phyloP scores from a whole-genome alignment of 2,329 filamentous ascomycete species.

The Apiospora hydei region DNA sequence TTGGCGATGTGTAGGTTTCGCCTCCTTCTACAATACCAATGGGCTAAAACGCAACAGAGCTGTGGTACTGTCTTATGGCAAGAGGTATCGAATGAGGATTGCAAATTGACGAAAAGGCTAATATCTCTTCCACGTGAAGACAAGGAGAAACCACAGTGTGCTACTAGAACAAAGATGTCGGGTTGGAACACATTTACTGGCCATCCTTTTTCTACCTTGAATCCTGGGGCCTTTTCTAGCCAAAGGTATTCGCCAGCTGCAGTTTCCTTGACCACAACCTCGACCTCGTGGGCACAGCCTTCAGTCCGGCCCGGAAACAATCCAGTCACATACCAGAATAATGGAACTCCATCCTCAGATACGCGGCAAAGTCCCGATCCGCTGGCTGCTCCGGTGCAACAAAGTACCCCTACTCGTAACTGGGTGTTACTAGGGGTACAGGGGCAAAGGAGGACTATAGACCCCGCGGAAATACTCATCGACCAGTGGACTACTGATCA shows the following conservation, averaged over 20 bases:
- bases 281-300: not conserved
- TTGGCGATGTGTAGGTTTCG: not conserved
- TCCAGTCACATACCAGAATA: not conserved
- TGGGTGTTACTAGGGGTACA: not conserved
- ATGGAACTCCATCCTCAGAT: not conserved
- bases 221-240: not conserved
- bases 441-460: not conserved
- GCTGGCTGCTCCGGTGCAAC: not conserved
- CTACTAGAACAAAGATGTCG: not conserved
- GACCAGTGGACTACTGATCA: slow-evolving; percentile 7
- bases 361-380: not conserved
- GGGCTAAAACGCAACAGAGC: not conserved
- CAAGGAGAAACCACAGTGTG: not conserved
- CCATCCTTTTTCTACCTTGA: not conserved
- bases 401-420: not conserved
- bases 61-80: not conserved
- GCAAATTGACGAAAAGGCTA: not conserved
- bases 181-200: not conserved
- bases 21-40: not conserved
- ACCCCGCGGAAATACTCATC: slow-evolving; percentile 2
- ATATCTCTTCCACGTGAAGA: not conserved
- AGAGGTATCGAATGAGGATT: not conserved
- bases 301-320: not conserved
- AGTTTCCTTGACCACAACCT: not conserved
- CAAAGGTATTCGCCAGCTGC: not conserved